Conservation (phyloP, 345 rosid species). For the Hevea brasiliensis region DNA sequence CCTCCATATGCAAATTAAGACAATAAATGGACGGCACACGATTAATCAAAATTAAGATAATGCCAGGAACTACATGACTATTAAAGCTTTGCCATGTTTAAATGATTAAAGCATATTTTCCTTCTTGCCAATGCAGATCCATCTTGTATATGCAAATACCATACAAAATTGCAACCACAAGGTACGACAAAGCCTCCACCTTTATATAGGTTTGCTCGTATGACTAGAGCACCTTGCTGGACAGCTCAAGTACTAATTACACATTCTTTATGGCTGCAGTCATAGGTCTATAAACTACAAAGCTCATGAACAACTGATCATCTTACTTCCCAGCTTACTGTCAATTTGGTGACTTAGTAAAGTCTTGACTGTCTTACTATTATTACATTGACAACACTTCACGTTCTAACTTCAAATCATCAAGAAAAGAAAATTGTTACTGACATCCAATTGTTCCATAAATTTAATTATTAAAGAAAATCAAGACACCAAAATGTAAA, state of each 20-base stretch:
- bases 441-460: slow-evolving; percentile 1
- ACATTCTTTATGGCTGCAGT: not conserved
- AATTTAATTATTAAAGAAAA: too few species aligned
- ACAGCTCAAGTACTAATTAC: not conserved
- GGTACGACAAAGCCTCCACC: not conserved
- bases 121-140: not conserved
- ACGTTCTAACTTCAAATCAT: not conserved
- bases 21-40: not conserved
- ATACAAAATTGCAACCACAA: not conserved
- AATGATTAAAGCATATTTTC: slow-evolving; percentile 1
- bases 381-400: not conserved
- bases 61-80: not conserved
- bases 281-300: not conserved
- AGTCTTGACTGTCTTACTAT: too few species aligned
- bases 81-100: not conserved
- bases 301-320: not conserved
- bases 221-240: not conserved
- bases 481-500: not conserved
- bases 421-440: not conserved
- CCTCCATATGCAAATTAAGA: not conserved
- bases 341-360: not conserved
- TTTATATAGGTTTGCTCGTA: not conserved
- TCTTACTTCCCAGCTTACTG: not conserved
- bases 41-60: not conserved
- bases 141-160: not conserved